These are phyloP conservation scores for Harrya chromipes DNA, from an alignment of 768 basidiomycete species.

Conservation along the genomic window DNA sequence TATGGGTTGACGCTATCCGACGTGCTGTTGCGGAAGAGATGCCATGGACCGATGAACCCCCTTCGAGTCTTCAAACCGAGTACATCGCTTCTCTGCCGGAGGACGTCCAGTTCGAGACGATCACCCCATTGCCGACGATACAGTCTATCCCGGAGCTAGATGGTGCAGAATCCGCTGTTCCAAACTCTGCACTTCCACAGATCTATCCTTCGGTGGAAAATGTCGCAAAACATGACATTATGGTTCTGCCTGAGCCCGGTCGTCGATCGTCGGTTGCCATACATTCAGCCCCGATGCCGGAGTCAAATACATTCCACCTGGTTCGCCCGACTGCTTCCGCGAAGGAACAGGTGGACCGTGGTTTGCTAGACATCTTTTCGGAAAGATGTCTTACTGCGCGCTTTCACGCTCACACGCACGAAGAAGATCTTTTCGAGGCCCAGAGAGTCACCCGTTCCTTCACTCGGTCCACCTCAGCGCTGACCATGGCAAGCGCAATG, in stretches of 20 bases:
- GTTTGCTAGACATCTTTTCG: constrained; percentile 78
- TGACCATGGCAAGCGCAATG: constrained; percentile 59
- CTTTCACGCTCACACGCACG: constrained; percentile 57
- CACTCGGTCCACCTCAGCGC: constrained; percentile 53
- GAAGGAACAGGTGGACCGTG: constrained; percentile 71
- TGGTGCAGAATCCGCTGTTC: constrained; percentile 10
- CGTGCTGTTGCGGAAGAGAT: constrained; percentile 43
- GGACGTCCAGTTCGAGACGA: constrained; percentile 40
- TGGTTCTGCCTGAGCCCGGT: constrained; percentile 31
- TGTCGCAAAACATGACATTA: constrained; percentile 16
- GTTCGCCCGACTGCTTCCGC: constrained; percentile 64
- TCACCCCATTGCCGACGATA: constrained; percentile 49
- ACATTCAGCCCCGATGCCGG: constrained; percentile 49
- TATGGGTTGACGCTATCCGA: constrained; percentile 77
- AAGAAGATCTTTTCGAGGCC: constrained; percentile 61
- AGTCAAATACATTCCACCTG: constrained; percentile 57
- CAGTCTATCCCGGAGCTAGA: constrained; percentile 54
- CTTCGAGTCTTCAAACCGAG: constrained; percentile 56
- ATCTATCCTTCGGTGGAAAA: constrained; percentile 21
- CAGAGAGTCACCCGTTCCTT: constrained; percentile 45
- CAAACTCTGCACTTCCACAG: constrained; percentile 4
- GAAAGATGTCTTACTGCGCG: constrained; percentile 68
- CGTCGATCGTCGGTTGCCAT: constrained; percentile 60
- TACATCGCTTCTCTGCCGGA: constrained; percentile 34
- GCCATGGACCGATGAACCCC: constrained; percentile 58